Percentiles rank a stretch among this genome's conserved stretches.
Conservation (phyloP, 306 rosid species). For the Aeschynomene evenia region DNA sequence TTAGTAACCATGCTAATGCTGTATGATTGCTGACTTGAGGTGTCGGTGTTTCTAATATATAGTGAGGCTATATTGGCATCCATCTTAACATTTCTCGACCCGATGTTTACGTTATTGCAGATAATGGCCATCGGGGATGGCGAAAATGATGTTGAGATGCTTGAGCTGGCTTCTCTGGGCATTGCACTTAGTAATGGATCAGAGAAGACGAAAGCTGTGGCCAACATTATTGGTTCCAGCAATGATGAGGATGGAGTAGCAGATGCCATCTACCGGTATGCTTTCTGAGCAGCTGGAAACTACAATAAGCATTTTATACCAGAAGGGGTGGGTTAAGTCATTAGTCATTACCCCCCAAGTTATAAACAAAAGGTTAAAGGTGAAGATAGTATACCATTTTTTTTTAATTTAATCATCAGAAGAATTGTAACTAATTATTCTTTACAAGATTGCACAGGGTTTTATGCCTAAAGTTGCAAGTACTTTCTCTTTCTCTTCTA, state of each 20-base stretch:
- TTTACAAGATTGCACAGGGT: neutral
- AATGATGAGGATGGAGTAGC: constrained; percentile 95
- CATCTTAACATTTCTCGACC: neutral
- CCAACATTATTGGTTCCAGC: constrained; percentile 73
- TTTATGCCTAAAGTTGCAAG: constrained; percentile 19
- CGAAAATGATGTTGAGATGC: constrained; percentile 94
- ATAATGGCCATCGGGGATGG: constrained; percentile 98
- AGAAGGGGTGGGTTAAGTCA: too few species aligned
- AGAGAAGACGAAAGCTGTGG: constrained; percentile 80
- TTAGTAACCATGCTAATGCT: neutral
- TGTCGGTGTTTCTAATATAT: neutral
- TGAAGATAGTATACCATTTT: constrained; percentile 14
- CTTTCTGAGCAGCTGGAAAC: constrained; percentile 53
- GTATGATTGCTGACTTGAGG: neutral
- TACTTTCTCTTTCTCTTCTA: neutral
- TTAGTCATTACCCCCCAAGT: constrained; percentile 23
- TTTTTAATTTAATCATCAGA: constrained; percentile 2
- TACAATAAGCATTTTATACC: constrained; percentile 16
- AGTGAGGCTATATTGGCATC: neutral
- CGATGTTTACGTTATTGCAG: constrained; percentile 36
- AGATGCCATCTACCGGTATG: constrained; percentile 84
- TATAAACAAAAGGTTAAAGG: neutral
- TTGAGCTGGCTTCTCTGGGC: constrained; percentile 84
- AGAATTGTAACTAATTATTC: neutral
- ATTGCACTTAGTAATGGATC: constrained; percentile 84